Percentiles rank a stretch among this genome's conserved stretches.
Evolutionary conservation across 495 filamentous ascomycete genomes (phyloP).

Genomic region (Chaetomium tenue): DNA sequence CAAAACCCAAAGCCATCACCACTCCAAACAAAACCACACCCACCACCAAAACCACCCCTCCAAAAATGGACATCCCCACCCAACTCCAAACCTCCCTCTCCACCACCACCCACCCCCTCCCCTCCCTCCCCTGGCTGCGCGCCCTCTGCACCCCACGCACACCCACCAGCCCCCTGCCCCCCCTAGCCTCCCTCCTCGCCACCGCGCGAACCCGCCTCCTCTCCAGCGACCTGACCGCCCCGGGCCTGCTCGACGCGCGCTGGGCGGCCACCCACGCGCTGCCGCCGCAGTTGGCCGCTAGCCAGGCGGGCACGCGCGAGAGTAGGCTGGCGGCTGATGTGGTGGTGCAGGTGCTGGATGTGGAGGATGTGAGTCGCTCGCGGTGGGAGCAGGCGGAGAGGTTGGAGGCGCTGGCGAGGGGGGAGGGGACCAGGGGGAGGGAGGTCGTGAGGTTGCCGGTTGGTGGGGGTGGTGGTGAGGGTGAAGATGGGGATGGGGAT

Average conservation of each 20-base stretch:
- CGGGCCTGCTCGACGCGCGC: conserved; percentile 48
- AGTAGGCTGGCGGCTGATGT: conserved; percentile 57
- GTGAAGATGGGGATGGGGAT: conserved; percentile 14
- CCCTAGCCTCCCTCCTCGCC: conserved; percentile 68
- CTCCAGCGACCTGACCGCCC: conserved; percentile 67
- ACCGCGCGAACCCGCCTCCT: conserved; percentile 82
- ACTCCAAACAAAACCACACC: neutral
- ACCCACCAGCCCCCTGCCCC: conserved; percentile 48
- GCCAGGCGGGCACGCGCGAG: conserved; percentile 45
- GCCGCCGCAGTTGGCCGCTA: conserved; percentile 56
- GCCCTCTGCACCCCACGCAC: conserved; percentile 31
- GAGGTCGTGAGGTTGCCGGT: conserved; percentile 74
- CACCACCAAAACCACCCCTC: conserved; percentile 28
- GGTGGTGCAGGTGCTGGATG: conserved; percentile 76
- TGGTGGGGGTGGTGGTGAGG: conserved; percentile 27
- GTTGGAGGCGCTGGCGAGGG: conserved; percentile 77
- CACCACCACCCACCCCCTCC: conserved; percentile 38
- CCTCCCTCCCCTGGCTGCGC: conserved; percentile 42
- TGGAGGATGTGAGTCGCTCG: conserved; percentile 76
- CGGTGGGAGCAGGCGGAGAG: conserved; percentile 83
- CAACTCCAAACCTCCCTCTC: conserved; percentile 42
- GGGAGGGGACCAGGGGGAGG: conserved; percentile 75
- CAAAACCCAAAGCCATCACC: neutral
- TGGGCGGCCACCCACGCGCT: conserved; percentile 51
- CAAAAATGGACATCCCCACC: conserved; percentile 21